Percentiles rank a stretch among this genome's conserved stretches.
Conservation (phyloP, 2,329 filamentous ascomycete genomes). For the Phaeosphaeriaceae sp. region DNA sequence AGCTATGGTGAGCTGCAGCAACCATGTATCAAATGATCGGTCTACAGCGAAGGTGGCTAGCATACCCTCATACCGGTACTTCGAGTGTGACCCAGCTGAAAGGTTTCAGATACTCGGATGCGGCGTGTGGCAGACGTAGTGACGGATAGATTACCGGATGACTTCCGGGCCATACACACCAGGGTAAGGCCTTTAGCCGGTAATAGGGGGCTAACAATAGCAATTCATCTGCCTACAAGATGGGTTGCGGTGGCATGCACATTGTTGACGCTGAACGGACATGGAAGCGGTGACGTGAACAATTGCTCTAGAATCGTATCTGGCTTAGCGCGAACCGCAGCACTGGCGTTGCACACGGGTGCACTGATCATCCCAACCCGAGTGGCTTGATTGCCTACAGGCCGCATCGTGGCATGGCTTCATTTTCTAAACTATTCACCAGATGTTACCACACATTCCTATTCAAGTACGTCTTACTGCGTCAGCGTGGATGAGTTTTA, state of each 20-base stretch:
- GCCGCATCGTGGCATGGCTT: slow-evolving; percentile 9
- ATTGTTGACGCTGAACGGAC: slow-evolving; percentile 13
- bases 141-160: too few species aligned
- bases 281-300: slow-evolving; percentile 14
- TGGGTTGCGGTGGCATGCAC: neutral
- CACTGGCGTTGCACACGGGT: slow-evolving; percentile 15
- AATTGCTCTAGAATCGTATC: slow-evolving; percentile 19
- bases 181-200: neutral
- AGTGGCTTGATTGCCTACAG: slow-evolving; percentile 17
- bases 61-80: neutral
- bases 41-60: too few species aligned
- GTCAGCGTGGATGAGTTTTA: neutral
- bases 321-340: slow-evolving; percentile 10
- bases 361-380: slow-evolving; percentile 11
- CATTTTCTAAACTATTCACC: slow-evolving; percentile 10
- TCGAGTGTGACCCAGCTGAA: neutral
- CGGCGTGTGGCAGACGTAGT: too few species aligned
- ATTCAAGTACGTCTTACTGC: neutral
- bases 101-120: slow-evolving; percentile 1
- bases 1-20: neutral
- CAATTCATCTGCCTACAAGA: slow-evolving; percentile 9
- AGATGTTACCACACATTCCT: slow-evolving; percentile 1
- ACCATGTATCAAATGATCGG: too few species aligned
- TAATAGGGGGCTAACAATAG: neutral
- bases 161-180: too few species aligned